Evolutionary conservation across 225 moss, liverwort and hornwort genomes (phyloP).

Genomic region (Sphagnum tenellum): DNA sequence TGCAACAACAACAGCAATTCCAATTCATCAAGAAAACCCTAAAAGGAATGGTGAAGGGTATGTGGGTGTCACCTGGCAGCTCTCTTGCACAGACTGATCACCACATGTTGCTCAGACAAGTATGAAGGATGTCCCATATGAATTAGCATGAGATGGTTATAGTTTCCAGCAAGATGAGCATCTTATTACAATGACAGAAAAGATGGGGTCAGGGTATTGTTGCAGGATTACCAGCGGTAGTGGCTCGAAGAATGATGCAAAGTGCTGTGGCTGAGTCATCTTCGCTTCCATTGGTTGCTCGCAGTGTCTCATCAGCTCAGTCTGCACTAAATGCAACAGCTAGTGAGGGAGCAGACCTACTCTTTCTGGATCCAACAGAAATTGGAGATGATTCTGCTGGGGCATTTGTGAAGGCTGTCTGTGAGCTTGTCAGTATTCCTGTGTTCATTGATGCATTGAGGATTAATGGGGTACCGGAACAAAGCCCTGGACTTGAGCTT

Average conservation of each 20-base stretch:
- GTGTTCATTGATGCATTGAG: conserved; percentile 64
- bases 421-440: conserved; percentile 72
- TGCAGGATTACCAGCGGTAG: conserved; percentile 90
- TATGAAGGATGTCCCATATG: too few species aligned
- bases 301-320: conserved; percentile 59
- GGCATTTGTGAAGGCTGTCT: conserved; percentile 44
- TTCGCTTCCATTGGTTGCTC: conserved; percentile 78
- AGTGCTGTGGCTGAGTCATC: conserved; percentile 57
- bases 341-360: conserved; percentile 86
- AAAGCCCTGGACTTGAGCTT: conserved; percentile 24
- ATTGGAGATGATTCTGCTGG: conserved; percentile 15
- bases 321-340: conserved; percentile 76
- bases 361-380: conserved; percentile 43
- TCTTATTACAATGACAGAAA: too few species aligned
- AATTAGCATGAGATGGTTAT: too few species aligned
- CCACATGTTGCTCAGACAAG: too few species aligned
- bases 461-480: conserved; percentile 13
- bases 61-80: too few species aligned
- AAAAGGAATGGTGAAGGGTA: too few species aligned
- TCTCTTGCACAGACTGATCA: too few species aligned
- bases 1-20: too few species aligned
- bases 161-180: too few species aligned
- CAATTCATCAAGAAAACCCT: too few species aligned
- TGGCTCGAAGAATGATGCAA: conserved; percentile 98
- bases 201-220: conserved; percentile 1